Evolutionary conservation across 345 rosid genomes (phyloP).

Genomic region (Schrenkiella parvula): DNA sequence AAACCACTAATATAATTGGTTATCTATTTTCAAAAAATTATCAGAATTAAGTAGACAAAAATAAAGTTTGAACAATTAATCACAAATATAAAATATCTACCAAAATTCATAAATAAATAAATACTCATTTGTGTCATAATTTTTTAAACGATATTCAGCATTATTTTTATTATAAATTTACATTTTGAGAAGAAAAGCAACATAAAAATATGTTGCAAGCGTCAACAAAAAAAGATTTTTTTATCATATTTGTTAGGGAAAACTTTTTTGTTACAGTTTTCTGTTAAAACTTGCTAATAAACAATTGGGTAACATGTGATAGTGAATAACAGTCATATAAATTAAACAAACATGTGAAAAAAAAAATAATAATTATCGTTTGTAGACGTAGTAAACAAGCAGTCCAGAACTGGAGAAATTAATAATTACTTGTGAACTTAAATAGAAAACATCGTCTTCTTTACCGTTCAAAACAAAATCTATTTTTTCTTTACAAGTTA

Average conservation of each 20-base stretch:
- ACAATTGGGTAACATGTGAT: no score
- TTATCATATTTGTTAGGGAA: no score
- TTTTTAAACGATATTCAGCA: not conserved
- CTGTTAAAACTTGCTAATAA: no score
- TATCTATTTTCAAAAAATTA: no score
- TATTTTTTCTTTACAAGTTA: not conserved
- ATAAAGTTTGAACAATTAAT: not conserved
- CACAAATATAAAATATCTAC: not conserved
- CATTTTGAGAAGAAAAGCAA: not conserved
- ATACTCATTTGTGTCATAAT: not conserved
- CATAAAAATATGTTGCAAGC: not conserved
- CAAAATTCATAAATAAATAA: not conserved
- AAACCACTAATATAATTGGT: no score
- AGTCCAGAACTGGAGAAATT: not conserved
- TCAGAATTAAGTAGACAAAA: not conserved
- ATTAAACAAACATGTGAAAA: no score
- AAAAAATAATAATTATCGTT: no score
- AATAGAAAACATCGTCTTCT: no score
- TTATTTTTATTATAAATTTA: not conserved
- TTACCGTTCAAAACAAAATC: not conserved
- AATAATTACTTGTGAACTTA: not conserved
- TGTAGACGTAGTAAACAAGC: no score
- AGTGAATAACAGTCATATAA: no score
- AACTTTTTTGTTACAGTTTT: not conserved
- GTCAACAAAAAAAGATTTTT: no score